Percentiles rank a stretch among this genome's conserved stretches.
These are phyloP conservation scores for Trichoderma sp. DNA, from an alignment of 2,329 filamentous ascomycete species.

Conservation along the genomic window DNA sequence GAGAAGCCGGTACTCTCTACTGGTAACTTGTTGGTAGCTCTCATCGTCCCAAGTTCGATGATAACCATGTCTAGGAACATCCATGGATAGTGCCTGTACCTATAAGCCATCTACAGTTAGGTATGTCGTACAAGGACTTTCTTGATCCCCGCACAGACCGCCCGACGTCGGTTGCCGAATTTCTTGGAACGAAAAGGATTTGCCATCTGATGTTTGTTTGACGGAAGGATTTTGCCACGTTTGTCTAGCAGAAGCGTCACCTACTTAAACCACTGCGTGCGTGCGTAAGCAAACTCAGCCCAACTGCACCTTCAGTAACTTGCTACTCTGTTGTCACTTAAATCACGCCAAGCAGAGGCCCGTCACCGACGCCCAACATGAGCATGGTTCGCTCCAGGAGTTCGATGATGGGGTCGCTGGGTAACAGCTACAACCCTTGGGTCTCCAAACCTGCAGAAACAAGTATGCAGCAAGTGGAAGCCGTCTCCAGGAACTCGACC, in stretches of 20 bases:
- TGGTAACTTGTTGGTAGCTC: background rate
- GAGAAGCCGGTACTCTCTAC: background rate
- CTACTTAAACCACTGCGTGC: no score
- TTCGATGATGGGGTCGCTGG: background rate
- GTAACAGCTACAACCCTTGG: background rate
- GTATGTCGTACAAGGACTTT: background rate
- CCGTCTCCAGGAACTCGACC: rapidly evolving
- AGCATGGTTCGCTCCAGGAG: no score
- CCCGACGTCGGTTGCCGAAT: no score
- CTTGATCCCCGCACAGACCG: background rate
- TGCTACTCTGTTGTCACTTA: no score
- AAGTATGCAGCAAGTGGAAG: background rate
- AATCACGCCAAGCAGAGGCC: no score
- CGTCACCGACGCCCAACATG: no score
- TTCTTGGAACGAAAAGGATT: background rate
- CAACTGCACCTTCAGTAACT: no score
- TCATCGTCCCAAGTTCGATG: background rate
- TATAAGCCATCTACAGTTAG: background rate
- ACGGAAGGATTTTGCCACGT: no score
- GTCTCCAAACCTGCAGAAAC: background rate
- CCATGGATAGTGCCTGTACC: background rate
- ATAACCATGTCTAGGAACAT: no score
- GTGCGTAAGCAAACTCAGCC: no score
- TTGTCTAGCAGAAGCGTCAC: no score
- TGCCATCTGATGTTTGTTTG: background rate